Base-by-base conservation (phyloP, 148 eudicot genomes). In the Persicaria tinctoria region DNA sequence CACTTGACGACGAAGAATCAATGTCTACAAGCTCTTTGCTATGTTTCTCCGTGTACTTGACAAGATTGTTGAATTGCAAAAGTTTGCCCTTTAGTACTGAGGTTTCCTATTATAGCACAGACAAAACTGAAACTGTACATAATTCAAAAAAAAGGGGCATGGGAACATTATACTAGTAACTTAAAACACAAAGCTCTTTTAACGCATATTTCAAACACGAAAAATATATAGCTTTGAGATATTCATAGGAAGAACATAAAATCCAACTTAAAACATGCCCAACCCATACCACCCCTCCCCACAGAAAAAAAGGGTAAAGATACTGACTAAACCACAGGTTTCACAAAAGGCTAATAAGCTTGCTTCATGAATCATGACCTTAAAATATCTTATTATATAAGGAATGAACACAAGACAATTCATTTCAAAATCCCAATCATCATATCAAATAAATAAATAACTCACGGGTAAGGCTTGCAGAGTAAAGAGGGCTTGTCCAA, bases 381-480 rank as follows among this genome's bases (percentile, higher is more conserved):
- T 18, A 18, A 7, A 18, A 20, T 59, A 41, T 7, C 38, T 5
- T 60, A 60, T 60, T 38, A 60, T 60, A 27, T 5, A 20, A 11
- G 38, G 5, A 27, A 1, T 23, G 44, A 8, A 2, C 9, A 60
- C 10, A 4, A 66, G 2, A 60, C 5, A 66, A 8, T 41, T 60
- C 32, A 20, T 8, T 20, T 60, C 13, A 66, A 44, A 66, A 41
- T 66, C 70, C 17, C 38, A 66, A 5, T 66, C 4, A 0, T 66
- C 18, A 0, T 38, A 13, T 13, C 18, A 41, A 66, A 38, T 41
- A 13, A 5, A 8, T 3, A 2, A 27, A 18, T 64, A 57, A 87
- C 98, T 93, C 86, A 93, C 98, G 68, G 97, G 95, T 72, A 93
- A 78, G 49, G 91, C 97, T 74, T 88, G 89, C 70, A 93, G 93